Evolutionary conservation across 2,329 filamentous ascomycete species (phyloP), one percentile per base, ranked within the genome.

Genomic region (Sclerotinia sclerotiorum): DNA sequence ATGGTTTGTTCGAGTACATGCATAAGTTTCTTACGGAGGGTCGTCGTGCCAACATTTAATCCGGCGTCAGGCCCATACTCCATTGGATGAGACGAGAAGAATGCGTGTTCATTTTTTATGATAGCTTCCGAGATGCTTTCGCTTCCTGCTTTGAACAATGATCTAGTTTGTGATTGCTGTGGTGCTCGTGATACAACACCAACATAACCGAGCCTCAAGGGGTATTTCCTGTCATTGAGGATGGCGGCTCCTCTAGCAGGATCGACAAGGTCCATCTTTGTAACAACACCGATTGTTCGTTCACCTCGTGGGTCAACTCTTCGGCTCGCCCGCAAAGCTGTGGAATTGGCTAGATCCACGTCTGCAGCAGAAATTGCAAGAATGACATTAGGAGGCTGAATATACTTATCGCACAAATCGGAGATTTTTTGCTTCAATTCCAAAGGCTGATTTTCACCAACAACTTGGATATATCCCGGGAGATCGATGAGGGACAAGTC

Each of bases 181-280:
- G 94, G 94, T 10, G 93, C 88, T 70, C 91, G 91, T 74, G 91
- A 94, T 6, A 99, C 92, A 5, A 99, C 95, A 62, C 95, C 95
- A 4, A 99, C 94, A 75, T 99, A 99, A 4, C 95, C 95, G 4
- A 99, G 83, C n/a, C 95, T 87, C 42, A 99, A 84, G 52, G 95
- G 94, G 76, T 99, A 99, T 78, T 98, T 97, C 77, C 88, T 90
- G 78, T 99, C 94, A 35, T 85, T 89, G 27, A 99, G 83, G 44
- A 99, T 92, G 48, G 87, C 84, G 19, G 87, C 85, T 42, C 94
- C 95, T 69, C 94, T 88, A 10, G 84, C 82, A 3, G 95, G 85
- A 73, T 98, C 94, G 10, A 99, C 94, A 29, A 99, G 84, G 76
- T 99, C 95, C 94, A 99, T 97, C 82, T 99, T 99, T 3, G 95